These are phyloP conservation scores for Gelatoporia subvermispora DNA, from an alignment of 768 basidiomycete genomes.

Conservation along the genomic window DNA sequence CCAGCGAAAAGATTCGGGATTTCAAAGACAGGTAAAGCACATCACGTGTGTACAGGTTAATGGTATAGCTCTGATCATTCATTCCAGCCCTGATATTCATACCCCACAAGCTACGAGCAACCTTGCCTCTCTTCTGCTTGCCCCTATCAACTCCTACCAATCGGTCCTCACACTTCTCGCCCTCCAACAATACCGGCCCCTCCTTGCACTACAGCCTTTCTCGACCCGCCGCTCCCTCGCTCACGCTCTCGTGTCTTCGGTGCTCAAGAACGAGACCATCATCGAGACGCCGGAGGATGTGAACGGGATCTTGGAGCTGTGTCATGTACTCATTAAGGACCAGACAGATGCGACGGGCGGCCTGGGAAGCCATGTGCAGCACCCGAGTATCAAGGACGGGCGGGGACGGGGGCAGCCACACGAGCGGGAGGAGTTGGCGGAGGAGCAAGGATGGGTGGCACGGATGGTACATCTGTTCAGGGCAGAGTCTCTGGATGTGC, in stretches of 20 bases:
- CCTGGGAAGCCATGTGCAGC: conserved; percentile 4
- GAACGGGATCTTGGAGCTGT: conserved; percentile 86
- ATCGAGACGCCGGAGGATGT: conserved; percentile 94
- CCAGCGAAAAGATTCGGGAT: conserved; percentile 80
- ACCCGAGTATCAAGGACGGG: conserved; percentile 29
- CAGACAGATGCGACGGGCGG: conserved; percentile 52
- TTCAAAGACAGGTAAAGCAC: conserved; percentile 67
- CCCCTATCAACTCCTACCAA: conserved; percentile 94
- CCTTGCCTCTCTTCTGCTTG: conserved; percentile 86
- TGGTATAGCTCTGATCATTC: conserved; percentile 6
- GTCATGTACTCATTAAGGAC: conserved; percentile 88
- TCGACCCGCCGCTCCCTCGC: conserved; percentile 88
- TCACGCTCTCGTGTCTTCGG: conserved; percentile 89
- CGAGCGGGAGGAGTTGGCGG: conserved; percentile 89
- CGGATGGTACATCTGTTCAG: conserved; percentile 96
- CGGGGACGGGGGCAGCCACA: conserved; percentile 30
- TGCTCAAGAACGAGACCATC: conserved; percentile 94
- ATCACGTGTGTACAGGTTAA: neutral
- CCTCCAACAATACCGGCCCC: conserved; percentile 81
- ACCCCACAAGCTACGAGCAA: conserved; percentile 82
- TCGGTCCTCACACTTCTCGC: conserved; percentile 97
- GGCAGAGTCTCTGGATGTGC: conserved; percentile 78
- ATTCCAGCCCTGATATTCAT: conserved; percentile 76
- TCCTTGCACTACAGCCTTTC: conserved; percentile 84
- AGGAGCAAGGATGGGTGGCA: conserved; percentile 99